Base-by-base conservation (phyloP, 2,329 filamentous ascomycete genomes). In the Alternaria longipes region DNA sequence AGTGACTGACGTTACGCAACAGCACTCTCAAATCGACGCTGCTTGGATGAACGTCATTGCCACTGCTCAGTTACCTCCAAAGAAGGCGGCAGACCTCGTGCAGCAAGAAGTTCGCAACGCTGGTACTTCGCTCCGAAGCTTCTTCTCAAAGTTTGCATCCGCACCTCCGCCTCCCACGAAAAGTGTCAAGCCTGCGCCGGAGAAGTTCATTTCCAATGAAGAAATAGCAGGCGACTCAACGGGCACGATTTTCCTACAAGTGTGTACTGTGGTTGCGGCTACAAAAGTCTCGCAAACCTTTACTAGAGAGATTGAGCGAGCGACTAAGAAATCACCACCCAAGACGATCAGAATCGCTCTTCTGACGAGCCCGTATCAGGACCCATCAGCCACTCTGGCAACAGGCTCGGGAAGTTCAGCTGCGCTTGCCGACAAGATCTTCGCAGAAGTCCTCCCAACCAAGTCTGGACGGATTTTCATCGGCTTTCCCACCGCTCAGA, bases 401-500 rank as follows among this genome's bases (percentile, higher is more conserved):
- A 79, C 79, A 14, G 69, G 79, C 16, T 86, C 85, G 2, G 83
- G 81, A 16, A 78, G 77, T 9, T 82, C 80, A 8, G 79, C 83
- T 11, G 82, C 85, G 8, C 87, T 89, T 62, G 85, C 87, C 3
- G 85, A 86, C 1, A 92, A 97, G 74, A 89, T 99, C 8, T 97
- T 99, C 77, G 87, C 91, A 1, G 95, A 94, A 1, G 94, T 99
- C 1, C 81, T 98, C 5, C 95, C 95, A 3, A 93, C 87, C 59
- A 96, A 93, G 77, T 91, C 92, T 69, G 95, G 95, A 7, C 90
- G 92, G 54, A 91, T 99, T 56, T 99, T 98, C 73, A 99, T 99
- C 73, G 95, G 95, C 0, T 99, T 99, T 74, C 94, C 95, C 3
- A 99, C 95, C 1, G 94, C 94, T 69, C 95, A 99, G 81, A 99